Evolutionary conservation across 2,329 filamentous ascomycete species (phyloP).

Genomic region (Ophiocordyceps camponoti-floridani): DNA sequence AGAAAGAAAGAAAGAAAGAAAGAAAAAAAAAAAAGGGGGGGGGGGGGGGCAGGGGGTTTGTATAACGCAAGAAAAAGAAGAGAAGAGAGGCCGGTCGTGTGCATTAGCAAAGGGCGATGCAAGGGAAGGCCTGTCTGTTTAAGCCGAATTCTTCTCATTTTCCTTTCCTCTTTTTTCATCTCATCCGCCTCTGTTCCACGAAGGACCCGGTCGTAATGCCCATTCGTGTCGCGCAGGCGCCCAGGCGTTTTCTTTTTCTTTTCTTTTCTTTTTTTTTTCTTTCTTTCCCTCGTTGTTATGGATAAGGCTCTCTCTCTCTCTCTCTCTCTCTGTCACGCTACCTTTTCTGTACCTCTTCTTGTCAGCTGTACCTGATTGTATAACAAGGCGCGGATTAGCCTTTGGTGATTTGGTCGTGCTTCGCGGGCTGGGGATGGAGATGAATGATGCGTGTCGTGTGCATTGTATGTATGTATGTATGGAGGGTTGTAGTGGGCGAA

Average conservation of each 20-base stretch:
- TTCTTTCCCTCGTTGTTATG: neutral
- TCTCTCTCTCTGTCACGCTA: neutral
- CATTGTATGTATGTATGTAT: too few species aligned
- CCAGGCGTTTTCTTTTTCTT: slow-evolving; percentile 3
- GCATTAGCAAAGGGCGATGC: too few species aligned
- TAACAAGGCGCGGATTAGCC: neutral
- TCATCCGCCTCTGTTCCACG: too few species aligned
- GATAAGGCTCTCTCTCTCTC: too few species aligned
- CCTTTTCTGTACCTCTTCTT: neutral
- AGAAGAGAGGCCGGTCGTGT: neutral
- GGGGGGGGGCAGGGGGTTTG: neutral
- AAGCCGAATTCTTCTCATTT: neutral
- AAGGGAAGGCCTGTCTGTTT: too few species aligned
- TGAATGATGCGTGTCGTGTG: too few species aligned
- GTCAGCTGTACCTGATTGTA: neutral
- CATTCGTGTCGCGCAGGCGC: slow-evolving; percentile 4
- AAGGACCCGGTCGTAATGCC: neutral
- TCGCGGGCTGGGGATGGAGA: too few species aligned
- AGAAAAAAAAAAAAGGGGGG: too few species aligned
- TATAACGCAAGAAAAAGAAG: neutral
- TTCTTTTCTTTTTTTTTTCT: neutral
- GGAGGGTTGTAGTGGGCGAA: too few species aligned
- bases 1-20: neutral
- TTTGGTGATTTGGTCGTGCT: neutral
- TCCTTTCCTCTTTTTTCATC: neutral